Percentiles rank a stretch among this genome's conserved stretches.
phyloP scores from a whole-genome alignment of 2,329 filamentous ascomycete species.

The Podosphaera xanthii region DNA sequence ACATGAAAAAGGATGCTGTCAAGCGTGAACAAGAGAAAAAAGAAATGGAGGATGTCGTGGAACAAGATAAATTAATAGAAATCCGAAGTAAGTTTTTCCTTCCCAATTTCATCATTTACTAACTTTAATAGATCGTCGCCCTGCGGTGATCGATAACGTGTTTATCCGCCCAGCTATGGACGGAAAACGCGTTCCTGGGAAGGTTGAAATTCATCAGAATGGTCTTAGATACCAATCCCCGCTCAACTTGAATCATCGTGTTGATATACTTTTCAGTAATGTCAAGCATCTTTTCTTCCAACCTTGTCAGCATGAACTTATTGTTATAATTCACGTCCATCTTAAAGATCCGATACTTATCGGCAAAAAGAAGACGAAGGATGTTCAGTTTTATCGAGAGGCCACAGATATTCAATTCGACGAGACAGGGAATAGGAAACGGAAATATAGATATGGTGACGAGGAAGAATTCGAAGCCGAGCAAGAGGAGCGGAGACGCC shows the following conservation, averaged over 20 bases:
- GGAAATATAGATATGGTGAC: constrained; percentile 91
- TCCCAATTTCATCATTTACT: constrained; percentile 14
- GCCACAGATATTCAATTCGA: constrained; percentile 98
- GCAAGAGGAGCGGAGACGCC: constrained; percentile 79
- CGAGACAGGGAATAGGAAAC: constrained; percentile 92
- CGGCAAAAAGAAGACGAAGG: constrained; percentile 94
- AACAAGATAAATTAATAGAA: constrained; percentile 91
- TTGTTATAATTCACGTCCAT: constrained; percentile 95
- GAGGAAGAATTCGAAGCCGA: constrained; percentile 98
- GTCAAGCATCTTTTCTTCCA: constrained; percentile 98
- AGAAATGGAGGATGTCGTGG: constrained; percentile 96
- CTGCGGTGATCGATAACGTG: constrained; percentile 75
- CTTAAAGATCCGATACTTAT: constrained; percentile 96
- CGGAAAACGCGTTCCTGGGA: constrained; percentile 86
- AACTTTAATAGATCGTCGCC: constrained; percentile 52
- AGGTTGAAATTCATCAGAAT: constrained; percentile 95
- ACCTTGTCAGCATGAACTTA: constrained; percentile 83
- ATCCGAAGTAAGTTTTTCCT: constrained; percentile 51
- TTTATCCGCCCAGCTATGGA: constrained; percentile 91
- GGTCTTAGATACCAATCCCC: constrained; percentile 87
- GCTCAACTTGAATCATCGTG: constrained; percentile 55
- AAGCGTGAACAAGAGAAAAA: constrained; percentile 98
- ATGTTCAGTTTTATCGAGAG: constrained; percentile 94
- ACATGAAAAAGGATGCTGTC: constrained; percentile 79
- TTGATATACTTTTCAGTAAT: constrained; percentile 94